Conservation (phyloP, 2,329 filamentous ascomycete genomes). For the Colletotrichum truncatum region DNA sequence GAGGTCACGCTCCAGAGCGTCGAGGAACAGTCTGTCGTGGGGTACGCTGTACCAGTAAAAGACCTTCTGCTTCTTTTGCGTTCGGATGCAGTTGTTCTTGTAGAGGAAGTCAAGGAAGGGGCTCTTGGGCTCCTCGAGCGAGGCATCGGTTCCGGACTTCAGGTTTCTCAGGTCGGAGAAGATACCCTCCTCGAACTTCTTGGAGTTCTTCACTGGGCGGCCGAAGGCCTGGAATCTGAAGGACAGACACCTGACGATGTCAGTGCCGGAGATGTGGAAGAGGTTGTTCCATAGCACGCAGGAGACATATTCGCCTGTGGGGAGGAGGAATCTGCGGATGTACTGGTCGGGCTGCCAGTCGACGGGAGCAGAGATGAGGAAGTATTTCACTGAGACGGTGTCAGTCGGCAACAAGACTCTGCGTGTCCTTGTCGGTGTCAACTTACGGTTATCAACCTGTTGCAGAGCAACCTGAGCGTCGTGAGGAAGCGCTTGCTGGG, state of each 20-base stretch:
- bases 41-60: slow-evolving; percentile 99
- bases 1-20: slow-evolving; percentile 94
- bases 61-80: slow-evolving; percentile 99
- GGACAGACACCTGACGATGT: slow-evolving; percentile 97
- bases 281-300: slow-evolving; percentile 99
- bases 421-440: neutral
- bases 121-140: slow-evolving; percentile 98
- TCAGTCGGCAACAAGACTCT: slow-evolving; percentile 35
- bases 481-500: slow-evolving; percentile 93
- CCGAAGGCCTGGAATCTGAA: slow-evolving; percentile 99
- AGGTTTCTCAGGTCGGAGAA: slow-evolving; percentile 98
- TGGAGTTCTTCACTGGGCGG: slow-evolving; percentile 98
- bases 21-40: slow-evolving; percentile 95
- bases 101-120: slow-evolving; percentile 98
- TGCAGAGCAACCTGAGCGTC: slow-evolving; percentile 97
- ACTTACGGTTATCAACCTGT: slow-evolving; percentile 95
- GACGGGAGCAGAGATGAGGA: slow-evolving; percentile 97
- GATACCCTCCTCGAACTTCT: slow-evolving; percentile 99
- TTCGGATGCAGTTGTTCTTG: slow-evolving; percentile 99
- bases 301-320: slow-evolving; percentile 98
- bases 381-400: slow-evolving; percentile 85
- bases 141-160: slow-evolving; percentile 97
- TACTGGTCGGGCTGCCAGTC: slow-evolving; percentile 98
- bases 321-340: slow-evolving; percentile 92
- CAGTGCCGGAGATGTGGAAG: slow-evolving; percentile 98